A percentile compares a stretch with the other conserved stretches of the same genome.
These are phyloP conservation scores for Lasiodiplodia sp. DNA, from an alignment of 2,329 filamentous ascomycete genomes.

Conservation along the genomic window DNA sequence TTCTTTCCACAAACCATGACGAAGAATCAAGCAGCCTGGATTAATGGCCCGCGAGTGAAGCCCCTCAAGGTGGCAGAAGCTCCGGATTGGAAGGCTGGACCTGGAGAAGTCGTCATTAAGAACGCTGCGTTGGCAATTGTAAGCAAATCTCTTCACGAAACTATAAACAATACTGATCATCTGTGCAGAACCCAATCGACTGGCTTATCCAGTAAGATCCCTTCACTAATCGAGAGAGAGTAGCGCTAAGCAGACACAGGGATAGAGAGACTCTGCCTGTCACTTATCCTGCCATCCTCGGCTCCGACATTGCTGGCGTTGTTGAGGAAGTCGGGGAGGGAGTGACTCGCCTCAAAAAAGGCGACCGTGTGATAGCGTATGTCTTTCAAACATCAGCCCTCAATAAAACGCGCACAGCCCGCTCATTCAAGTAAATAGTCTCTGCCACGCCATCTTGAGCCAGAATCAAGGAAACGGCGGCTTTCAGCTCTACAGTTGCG, in stretches of 20 bases:
- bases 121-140: slow-evolving; percentile 42
- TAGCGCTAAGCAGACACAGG: slow-evolving; percentile 29
- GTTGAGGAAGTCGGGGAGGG: slow-evolving; percentile 43
- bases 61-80: slow-evolving; percentile 42
- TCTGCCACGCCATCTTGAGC: slow-evolving; percentile 36
- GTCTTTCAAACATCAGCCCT: neutral
- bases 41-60: slow-evolving; percentile 40
- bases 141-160: neutral
- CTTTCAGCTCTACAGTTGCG: slow-evolving; percentile 46
- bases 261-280: neutral
- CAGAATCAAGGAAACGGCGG: slow-evolving; percentile 36
- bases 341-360: slow-evolving; percentile 18
- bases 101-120: slow-evolving; percentile 44
- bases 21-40: slow-evolving; percentile 43
- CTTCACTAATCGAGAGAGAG: neutral
- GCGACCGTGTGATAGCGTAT: slow-evolving; percentile 16
- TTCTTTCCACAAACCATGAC: neutral
- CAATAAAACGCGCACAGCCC: too few relatives aligned
- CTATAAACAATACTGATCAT: neutral
- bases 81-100: slow-evolving; percentile 38
- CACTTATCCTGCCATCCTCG: slow-evolving; percentile 45
- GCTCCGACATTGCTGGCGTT: slow-evolving; percentile 48
- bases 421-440: neutral
- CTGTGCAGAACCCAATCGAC: slow-evolving; percentile 6
- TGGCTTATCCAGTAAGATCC: slow-evolving; percentile 13